Conservation (phyloP, 495 filamentous ascomycete genomes). For the Chaetomium fimeti region DNA sequence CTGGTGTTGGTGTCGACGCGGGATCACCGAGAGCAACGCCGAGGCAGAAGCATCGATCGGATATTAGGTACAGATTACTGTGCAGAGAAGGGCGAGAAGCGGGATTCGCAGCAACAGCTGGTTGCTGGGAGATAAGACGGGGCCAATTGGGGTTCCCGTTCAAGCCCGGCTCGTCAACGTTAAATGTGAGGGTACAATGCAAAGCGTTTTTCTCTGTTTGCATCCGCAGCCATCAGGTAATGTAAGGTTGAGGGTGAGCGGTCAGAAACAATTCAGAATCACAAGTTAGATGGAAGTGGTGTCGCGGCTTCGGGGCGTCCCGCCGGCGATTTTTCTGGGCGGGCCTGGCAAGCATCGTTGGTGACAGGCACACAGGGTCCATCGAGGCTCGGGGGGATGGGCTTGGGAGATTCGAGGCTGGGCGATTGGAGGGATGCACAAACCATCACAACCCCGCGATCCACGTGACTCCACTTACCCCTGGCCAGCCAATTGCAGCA, state of each 20-base stretch:
- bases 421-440: no score
- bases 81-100: no score
- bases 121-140: no score
- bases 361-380: not conserved
- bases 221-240: slow-evolving; percentile 10
- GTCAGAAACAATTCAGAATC: slow-evolving; percentile 2
- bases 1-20: not conserved
- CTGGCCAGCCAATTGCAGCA: not conserved
- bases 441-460: slow-evolving; percentile 2
- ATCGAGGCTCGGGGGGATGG: not conserved
- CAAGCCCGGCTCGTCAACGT: not conserved
- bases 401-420: not conserved
- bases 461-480: not conserved
- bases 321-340: not conserved
- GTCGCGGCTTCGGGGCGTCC: slow-evolving; percentile 10
- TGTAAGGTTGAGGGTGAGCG: not conserved
- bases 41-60: slow-evolving; percentile 8
- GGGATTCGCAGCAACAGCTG: no score
- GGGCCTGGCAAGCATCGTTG: not conserved
- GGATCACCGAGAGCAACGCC: slow-evolving; percentile 10
- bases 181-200: slow-evolving; percentile 3
- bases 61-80: no score
- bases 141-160: not conserved
- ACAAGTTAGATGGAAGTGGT: not conserved
- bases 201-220: slow-evolving; percentile 8